phyloP scores from a whole-genome alignment of 306 rosid species.

The Comarum palustre region DNA sequence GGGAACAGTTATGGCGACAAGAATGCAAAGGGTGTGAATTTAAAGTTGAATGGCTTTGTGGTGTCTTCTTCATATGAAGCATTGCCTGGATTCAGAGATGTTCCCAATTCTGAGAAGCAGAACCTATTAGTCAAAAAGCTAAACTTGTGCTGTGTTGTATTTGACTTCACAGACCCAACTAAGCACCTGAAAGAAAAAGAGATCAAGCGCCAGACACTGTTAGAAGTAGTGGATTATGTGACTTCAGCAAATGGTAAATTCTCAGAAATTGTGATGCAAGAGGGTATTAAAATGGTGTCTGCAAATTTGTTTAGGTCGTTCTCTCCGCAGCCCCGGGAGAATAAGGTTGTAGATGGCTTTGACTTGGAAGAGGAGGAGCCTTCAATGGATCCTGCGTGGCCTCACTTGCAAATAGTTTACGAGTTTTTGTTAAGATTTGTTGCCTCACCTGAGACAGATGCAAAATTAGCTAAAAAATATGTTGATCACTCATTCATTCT shows the following conservation, averaged over 20 bases:
- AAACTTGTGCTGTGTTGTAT: conserved; percentile 57
- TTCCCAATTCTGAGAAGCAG: conserved; percentile 64
- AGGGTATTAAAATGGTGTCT: conserved; percentile 62
- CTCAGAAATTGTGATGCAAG: conserved; percentile 58
- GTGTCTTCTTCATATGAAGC: conserved; percentile 50
- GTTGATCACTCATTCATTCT: conserved; percentile 62
- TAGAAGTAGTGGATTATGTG: conserved; percentile 67
- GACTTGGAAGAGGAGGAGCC: conserved; percentile 87
- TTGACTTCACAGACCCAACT: conserved; percentile 71
- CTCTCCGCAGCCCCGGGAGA: conserved; percentile 71
- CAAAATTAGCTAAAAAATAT: conserved; percentile 64
- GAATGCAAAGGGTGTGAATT: conserved; percentile 28
- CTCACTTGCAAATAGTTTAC: conserved; percentile 76
- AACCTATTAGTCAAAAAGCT: conserved; percentile 59
- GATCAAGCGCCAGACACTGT: conserved; percentile 60
- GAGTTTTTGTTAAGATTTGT: conserved; percentile 71
- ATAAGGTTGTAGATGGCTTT: conserved; percentile 52
- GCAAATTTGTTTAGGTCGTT: conserved; percentile 61
- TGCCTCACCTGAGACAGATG: conserved; percentile 71
- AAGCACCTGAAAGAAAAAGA: conserved; percentile 71
- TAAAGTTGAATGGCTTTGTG: conserved; percentile 48
- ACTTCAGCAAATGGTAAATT: conserved; percentile 62
- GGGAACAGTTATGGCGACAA: conserved; percentile 46
- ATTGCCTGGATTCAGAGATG: conserved; percentile 64
- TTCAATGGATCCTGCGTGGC: conserved; percentile 80